Base-by-base conservation (phyloP, 257 asterid genomes). In the Linaria vulgaris region DNA sequence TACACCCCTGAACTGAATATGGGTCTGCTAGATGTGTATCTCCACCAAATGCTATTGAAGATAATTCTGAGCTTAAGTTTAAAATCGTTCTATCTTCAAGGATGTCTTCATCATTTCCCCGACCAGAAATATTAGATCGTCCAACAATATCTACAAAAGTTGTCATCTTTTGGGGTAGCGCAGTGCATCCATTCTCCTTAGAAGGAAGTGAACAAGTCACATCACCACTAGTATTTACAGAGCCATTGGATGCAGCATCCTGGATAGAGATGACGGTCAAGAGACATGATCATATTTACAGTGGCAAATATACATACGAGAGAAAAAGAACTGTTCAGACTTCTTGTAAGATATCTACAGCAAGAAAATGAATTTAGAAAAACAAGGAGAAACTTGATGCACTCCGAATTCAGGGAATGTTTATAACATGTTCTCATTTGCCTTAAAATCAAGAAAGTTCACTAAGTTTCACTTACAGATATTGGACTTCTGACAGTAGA, bases 101-200 rank as follows among this genome's bases (percentile, higher is more conserved):
- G 47, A 38, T 59, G 69, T 59, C 72, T 73, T 70, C 81, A 67
- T 80, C 95, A 52, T 83, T 82, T 63, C 80, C 94, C 20, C 67
- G 68, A 69, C 77, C 73, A 76, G 79, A 73, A 72, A 57, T 72
- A 79, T 69, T 69, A 52, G 94, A 70, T 38, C 85, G 82, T 57
- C 97, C 96, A 67, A 92, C 94, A 60, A 89, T 68, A 82, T 92
- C 99, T 66, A 92, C 95, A 83, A 83, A 89, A 68, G 80, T 70
- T 38, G 88, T 74, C 78, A 54, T 63, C 77, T 80, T 83, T 65
- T 66, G 82, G 66, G 89, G 84, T 31, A 67, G 67, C 66, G 79
- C 74, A 64, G 64, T 63, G 59, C 72, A 81, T 63, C 78, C 87
- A 59, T 78, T 83, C 71, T 79, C 83, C 61, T 70, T 79, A 69